These are phyloP conservation scores for Salix udensis DNA, from an alignment of 345 rosid species.

Conservation along the genomic window DNA sequence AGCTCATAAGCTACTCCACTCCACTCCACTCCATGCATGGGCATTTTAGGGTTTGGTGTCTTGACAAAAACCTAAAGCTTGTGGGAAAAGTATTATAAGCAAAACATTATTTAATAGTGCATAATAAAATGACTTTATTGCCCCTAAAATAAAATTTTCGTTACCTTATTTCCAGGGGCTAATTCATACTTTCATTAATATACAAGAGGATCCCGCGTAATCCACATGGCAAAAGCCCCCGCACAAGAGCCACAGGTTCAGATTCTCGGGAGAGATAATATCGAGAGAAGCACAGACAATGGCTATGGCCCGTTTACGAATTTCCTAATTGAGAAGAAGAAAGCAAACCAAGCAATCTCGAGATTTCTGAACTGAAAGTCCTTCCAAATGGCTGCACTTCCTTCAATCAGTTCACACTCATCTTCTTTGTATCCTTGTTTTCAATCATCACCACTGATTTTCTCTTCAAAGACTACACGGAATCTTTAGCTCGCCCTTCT, in stretches of 20 bases:
- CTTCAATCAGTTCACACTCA: conserved; percentile 42
- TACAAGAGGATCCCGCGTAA: not conserved
- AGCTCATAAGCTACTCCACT: too few species aligned
- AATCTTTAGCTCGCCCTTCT: conserved; percentile 10
- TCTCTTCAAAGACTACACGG: conserved; percentile 32
- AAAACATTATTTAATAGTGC: too few species aligned
- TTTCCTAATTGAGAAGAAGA: not conserved
- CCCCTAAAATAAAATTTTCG: too few species aligned
- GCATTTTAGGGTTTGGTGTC: too few species aligned
- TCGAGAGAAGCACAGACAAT: not conserved
- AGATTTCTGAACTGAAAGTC: not conserved
- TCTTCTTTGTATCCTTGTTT: conserved; percentile 29
- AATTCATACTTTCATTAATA: too few species aligned
- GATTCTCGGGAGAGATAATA: conserved; percentile 36
- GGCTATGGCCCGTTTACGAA: conserved; percentile 3
- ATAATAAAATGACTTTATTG: too few species aligned
- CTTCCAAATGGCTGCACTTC: conserved; percentile 49
- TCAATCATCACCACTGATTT: conserved; percentile 34
- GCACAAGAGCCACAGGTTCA: conserved; percentile 49
- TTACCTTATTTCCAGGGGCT: too few species aligned
- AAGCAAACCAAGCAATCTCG: not conserved
- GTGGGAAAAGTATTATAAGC: too few species aligned
- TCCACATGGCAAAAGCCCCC: conserved; percentile 13
- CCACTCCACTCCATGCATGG: too few species aligned
- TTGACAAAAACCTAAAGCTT: too few species aligned